A percentile compares a stretch with the other conserved stretches of the same genome.
Evolutionary conservation across 1,139 yeast genomes (phyloP).

Genomic region (Pneumocystis carinii): DNA sequence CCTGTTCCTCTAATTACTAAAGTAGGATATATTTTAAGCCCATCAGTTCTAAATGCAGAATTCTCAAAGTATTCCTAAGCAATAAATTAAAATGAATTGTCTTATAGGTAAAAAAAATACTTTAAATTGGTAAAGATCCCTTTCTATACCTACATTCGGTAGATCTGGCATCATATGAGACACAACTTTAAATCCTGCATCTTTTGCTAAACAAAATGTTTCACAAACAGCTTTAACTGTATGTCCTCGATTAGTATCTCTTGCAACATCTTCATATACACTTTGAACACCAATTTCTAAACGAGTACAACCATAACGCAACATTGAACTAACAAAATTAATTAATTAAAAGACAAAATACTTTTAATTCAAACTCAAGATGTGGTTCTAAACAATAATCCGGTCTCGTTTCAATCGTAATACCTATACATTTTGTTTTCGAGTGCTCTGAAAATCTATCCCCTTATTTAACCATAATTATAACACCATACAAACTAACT

Average conservation of each 20-base stretch:
- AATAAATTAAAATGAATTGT: not conserved
- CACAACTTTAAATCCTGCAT: constrained; percentile 94
- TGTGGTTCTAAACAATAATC: constrained; percentile 97
- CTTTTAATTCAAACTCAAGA: constrained; percentile 23
- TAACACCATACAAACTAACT: constrained; percentile 12
- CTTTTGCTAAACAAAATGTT: constrained; percentile 88
- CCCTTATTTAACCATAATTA: not conserved
- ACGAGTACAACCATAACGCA: constrained; percentile 90
- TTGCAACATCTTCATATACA: constrained; percentile 93
- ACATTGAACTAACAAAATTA: constrained; percentile 53
- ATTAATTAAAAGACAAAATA: not conserved
- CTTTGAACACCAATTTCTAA: constrained; percentile 95
- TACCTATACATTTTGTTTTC: constrained; percentile 93
- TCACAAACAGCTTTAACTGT: constrained; percentile 93
- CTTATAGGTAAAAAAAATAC: not conserved
- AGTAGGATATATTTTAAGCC: constrained; percentile 88
- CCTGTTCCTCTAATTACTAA: constrained; percentile 97
- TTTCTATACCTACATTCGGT: constrained; percentile 97
- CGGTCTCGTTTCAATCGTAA: constrained; percentile 95
- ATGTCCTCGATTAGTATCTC: constrained; percentile 97
- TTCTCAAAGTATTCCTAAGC: constrained; percentile 72
- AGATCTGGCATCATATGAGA: constrained; percentile 99
- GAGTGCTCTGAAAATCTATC: constrained; percentile 68
- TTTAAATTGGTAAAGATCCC: constrained; percentile 87
- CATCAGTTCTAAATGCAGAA: constrained; percentile 95